A percentile compares a stretch with the other conserved stretches of the same genome.
These are phyloP conservation scores for Cystoderma amianthinum DNA, from an alignment of 768 basidiomycete genomes.

Conservation along the genomic window DNA sequence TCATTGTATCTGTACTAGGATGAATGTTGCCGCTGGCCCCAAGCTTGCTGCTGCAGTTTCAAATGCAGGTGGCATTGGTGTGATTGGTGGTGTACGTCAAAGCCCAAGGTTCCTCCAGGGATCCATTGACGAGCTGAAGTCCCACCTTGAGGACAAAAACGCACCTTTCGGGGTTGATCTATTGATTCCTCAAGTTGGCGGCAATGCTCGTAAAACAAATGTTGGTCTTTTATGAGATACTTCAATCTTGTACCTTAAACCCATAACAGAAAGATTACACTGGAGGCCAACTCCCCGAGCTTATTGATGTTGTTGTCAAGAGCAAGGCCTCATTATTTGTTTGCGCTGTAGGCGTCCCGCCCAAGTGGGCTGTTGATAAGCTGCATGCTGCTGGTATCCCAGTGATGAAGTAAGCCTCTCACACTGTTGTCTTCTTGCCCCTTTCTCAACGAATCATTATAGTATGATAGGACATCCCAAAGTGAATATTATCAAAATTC, in stretches of 20 bases:
- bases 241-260: background rate
- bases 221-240: no score
- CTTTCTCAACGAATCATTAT: constrained; percentile 6
- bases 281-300: constrained; percentile 65
- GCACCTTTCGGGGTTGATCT: constrained; percentile 83
- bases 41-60: constrained; percentile 85
- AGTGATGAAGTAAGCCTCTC: constrained; percentile 71
- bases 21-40: constrained; percentile 86
- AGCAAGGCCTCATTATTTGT: constrained; percentile 74
- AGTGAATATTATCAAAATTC: constrained; percentile 36
- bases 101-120: constrained; percentile 65
- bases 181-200: constrained; percentile 76
- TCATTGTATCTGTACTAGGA: no score
- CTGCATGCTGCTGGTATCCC: constrained; percentile 72
- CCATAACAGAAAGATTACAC: constrained; percentile 59
- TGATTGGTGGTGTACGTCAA: constrained; percentile 78
- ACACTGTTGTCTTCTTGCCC: background rate
- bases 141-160: constrained; percentile 63
- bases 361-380: constrained; percentile 75
- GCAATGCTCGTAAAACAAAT: constrained; percentile 81
- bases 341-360: constrained; percentile 80
- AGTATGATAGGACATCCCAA: constrained; percentile 87
- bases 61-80: constrained; percentile 85
- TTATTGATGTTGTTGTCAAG: constrained; percentile 74
- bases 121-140: constrained; percentile 68